Base-by-base conservation (phyloP, 2,329 filamentous ascomycete genomes). In the Diaporthe amygdali region DNA sequence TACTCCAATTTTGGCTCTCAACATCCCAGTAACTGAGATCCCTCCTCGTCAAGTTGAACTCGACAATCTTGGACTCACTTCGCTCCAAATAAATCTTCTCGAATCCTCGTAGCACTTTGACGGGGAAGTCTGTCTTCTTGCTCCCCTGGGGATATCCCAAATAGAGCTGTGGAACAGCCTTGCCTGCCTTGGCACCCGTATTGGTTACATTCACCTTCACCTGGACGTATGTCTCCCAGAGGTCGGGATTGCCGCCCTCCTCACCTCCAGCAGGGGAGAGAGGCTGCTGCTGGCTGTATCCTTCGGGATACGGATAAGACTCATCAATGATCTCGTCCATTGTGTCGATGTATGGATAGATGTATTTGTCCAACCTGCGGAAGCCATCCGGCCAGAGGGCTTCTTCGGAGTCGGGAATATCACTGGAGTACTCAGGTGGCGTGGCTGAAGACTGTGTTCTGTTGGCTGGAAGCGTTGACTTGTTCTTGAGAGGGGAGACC, bases 1-100 rank as follows among this genome's bases (percentile, higher is more conserved):
- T 84, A 10, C 90, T 85, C 93, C 93, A 95, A 74, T 94, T 93
- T 82, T 94, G 92, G 49, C 82, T 78, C 7, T 83, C 80, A 0
- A 89, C 87, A 77, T 93, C 91, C 93, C 93, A 94, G 55, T 93
- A 91, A 74, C 92, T 94, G 69, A 94, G 70, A 77, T 94, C 93
- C 76, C 91, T 89, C 70, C 93, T 86, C 8, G 87, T 93, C 69
- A 94, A 75, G 0, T 83, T 81, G 75, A 94, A 84, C 25, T 85
- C 83, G 0, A 94, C 86, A 0, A 81, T 85, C 70, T 81, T 80
- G 4, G 80, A 86, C 77, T 90, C 83, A 0, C 89, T 90, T 0
- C 86, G 84, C 5, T 85, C 82, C 20, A 94, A 80, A 32, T 82
- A 79, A 2, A 93, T 82, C 83, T 95, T 94, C 73, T 92, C 90